These are phyloP conservation scores for Dioszegia aurantiaca DNA, from an alignment of 768 basidiomycete genomes.

Conservation along the genomic window DNA sequence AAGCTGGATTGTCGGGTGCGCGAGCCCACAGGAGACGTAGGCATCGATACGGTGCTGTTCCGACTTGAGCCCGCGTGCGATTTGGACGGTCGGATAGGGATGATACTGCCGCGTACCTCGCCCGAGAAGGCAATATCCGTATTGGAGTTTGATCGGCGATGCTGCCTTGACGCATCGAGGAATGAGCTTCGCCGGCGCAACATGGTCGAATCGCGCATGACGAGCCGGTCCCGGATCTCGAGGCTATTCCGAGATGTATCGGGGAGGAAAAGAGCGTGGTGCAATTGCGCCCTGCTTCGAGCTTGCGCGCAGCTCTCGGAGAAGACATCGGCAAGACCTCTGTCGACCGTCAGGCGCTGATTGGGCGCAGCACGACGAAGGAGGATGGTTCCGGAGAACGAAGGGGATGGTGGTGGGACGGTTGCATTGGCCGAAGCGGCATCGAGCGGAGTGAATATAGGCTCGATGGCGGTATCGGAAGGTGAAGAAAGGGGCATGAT, in stretches of 20 bases:
- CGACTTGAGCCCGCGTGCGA: conserved; percentile 11
- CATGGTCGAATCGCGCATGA: conserved; percentile 35
- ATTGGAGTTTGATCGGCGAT: conserved; percentile 2
- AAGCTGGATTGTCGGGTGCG: background rate
- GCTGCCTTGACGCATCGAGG: conserved; percentile 29
- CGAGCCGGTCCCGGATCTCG: conserved; percentile 26
- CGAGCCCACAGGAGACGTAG: background rate
- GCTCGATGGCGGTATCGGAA: conserved; percentile 15
- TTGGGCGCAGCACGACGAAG: conserved; percentile 38
- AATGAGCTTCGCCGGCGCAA: conserved; percentile 37
- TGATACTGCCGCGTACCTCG: conserved; percentile 36
- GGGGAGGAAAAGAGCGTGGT: conserved; percentile 38
- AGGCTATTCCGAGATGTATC: conserved; percentile 4
- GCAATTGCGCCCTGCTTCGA: conserved; percentile 55
- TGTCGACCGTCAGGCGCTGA: conserved; percentile 56
- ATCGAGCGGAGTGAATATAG: conserved; percentile 5
- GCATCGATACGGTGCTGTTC: background rate
- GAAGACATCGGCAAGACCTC: conserved; percentile 73
- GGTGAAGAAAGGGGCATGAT: conserved; percentile 5
- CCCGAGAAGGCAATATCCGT: conserved; percentile 39
- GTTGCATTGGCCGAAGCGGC: too few species aligned
- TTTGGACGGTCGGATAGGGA: conserved; percentile 28
- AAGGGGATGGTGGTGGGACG: conserved; percentile 16
- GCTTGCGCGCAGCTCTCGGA: conserved; percentile 70
- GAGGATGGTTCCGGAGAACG: background rate